A percentile compares a stretch with the other conserved stretches of the same genome.
phyloP scores from a whole-genome alignment of 768 basidiomycete species.

The Sistotremastrum suecicum region DNA sequence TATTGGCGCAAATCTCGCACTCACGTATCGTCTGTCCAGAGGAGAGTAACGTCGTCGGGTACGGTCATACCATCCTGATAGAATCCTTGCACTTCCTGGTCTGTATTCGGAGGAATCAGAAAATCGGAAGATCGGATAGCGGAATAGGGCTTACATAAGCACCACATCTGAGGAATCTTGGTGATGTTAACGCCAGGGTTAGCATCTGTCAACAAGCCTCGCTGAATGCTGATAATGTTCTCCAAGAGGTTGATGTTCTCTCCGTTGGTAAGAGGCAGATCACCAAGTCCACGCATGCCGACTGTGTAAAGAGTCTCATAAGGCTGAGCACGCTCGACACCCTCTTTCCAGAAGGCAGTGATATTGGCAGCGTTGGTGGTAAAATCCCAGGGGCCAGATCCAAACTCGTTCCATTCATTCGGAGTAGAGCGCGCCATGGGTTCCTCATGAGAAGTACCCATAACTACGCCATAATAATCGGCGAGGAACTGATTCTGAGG shows the following conservation, averaged over 20 bases:
- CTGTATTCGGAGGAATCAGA: constrained; percentile 8
- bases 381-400: constrained; percentile 50
- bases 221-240: constrained; percentile 45
- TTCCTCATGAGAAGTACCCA: constrained; percentile 65
- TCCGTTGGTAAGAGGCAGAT: constrained; percentile 34
- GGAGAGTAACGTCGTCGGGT: constrained; percentile 47
- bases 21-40: constrained; percentile 66
- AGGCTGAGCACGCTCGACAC: constrained; percentile 39
- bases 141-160: constrained; percentile 28
- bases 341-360: constrained; percentile 47
- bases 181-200: constrained; percentile 33
- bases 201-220: constrained; percentile 39
- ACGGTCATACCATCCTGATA: constrained; percentile 49
- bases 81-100: constrained; percentile 52
- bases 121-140: not conserved
- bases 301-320: constrained; percentile 54
- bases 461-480: constrained; percentile 51
- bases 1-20: too few species aligned
- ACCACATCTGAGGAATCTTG: constrained; percentile 52
- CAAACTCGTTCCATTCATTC: constrained; percentile 46
- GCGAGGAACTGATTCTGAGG: constrained; percentile 46
- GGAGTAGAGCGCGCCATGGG: constrained; percentile 65
- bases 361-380: constrained; percentile 37
- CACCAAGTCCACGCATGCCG: constrained; percentile 50
- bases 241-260: constrained; percentile 38